Evolutionary conservation across 768 basidiomycete genomes (phyloP).

Genomic region (Suillus fuscotomentosus): DNA sequence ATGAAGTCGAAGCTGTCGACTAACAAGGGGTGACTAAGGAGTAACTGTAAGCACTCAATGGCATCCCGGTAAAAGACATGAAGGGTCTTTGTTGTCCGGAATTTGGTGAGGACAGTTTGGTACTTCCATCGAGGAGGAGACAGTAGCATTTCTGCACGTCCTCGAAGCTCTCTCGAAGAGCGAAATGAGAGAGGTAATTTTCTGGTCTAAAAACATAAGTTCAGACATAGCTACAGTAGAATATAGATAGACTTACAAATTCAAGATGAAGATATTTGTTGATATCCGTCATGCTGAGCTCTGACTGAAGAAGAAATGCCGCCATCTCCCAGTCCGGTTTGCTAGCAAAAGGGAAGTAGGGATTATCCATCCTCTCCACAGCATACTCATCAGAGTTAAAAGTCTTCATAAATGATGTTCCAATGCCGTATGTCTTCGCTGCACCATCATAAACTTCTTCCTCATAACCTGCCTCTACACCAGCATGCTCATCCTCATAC

Average conservation of each 20-base stretch:
- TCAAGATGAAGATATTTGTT: background rate
- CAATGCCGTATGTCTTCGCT: no score
- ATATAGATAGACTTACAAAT: constrained; percentile 1
- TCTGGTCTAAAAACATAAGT: background rate
- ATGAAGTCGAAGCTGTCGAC: constrained; percentile 10
- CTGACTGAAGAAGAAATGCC: background rate
- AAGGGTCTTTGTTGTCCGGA: background rate
- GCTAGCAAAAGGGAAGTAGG: background rate
- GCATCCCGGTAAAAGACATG: background rate
- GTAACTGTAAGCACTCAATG: background rate
- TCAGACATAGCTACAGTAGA: constrained; percentile 21
- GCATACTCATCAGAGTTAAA: background rate
- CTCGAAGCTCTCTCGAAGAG: background rate
- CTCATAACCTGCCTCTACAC: background rate
- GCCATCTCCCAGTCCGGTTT: constrained; percentile 3
- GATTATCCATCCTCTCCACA: background rate
- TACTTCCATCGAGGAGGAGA: background rate
- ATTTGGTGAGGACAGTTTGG: background rate
- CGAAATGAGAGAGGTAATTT: background rate
- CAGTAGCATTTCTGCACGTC: background rate
- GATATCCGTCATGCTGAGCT: constrained; percentile 1
- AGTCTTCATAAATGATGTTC: no score
- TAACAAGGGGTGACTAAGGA: background rate
- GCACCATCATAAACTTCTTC: no score
- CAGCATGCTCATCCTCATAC: background rate